These are phyloP conservation scores for Backusella sp. DNA, from an alignment of 192 early-diverging fungal species.

Conservation along the genomic window DNA sequence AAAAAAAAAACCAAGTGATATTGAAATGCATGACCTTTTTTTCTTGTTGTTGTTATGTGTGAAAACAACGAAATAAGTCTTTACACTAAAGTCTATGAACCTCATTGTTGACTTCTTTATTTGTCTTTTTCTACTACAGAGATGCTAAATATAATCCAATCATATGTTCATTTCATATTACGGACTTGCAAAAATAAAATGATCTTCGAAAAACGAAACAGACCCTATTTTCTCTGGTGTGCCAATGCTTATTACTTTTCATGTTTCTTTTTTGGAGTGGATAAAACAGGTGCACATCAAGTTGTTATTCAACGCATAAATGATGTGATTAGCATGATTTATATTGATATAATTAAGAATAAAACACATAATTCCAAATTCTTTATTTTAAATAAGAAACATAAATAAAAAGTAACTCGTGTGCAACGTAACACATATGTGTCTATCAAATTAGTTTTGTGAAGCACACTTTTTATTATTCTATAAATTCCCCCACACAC, in stretches of 20 bases:
- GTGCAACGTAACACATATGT: neutral
- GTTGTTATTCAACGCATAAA: neutral
- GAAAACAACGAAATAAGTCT: neutral
- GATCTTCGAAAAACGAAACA: constrained; percentile 1
- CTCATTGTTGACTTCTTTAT: neutral
- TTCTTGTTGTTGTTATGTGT: neutral
- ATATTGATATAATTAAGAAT: neutral
- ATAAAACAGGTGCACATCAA: neutral
- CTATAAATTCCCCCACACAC: neutral
- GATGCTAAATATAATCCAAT: neutral
- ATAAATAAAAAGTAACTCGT: neutral
- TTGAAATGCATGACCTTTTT: neutral
- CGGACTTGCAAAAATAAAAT: neutral
- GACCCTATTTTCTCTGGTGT: neutral
- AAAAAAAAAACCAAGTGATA: neutral
- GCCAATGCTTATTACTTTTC: neutral
- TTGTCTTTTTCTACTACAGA: neutral
- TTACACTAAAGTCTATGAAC: neutral
- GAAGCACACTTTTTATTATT: constrained; percentile 12
- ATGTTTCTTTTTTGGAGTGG: neutral
- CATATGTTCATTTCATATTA: neutral
- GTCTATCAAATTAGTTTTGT: constrained; percentile 18
- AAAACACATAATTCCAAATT: neutral
- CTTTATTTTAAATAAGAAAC: neutral
- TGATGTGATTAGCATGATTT: too few species aligned